phyloP scores from a whole-genome alignment of 805 yeast genomes.

The Barnettozyma populi region DNA sequence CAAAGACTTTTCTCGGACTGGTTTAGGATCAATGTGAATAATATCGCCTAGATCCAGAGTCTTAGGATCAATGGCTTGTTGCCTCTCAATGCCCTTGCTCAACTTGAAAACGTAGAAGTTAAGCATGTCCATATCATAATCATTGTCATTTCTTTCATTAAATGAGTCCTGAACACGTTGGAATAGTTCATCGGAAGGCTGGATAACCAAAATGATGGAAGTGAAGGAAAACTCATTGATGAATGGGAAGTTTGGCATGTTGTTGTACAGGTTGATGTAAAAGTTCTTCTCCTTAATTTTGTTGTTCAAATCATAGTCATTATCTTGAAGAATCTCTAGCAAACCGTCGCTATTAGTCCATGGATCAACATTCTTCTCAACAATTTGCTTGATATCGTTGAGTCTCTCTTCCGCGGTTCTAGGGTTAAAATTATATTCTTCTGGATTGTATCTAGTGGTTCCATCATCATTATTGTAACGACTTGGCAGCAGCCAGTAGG shows the following conservation, averaged over 20 bases:
- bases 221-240: conserved; percentile 28
- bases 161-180: conserved; percentile 18
- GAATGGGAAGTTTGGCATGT: conserved; percentile 31
- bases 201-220: conserved; percentile 52
- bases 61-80: conserved; percentile 4
- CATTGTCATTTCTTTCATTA: conserved; percentile 26
- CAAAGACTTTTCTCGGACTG: background rate
- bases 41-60: conserved; percentile 19
- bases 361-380: conserved; percentile 3
- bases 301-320: background rate
- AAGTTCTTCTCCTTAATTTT: conserved; percentile 9
- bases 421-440: conserved; percentile 1
- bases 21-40: background rate
- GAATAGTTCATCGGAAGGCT: conserved; percentile 34
- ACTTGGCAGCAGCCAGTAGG: conserved; percentile 33
- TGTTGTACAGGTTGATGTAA: conserved; percentile 30
- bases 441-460: background rate
- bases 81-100: conserved; percentile 13
- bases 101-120: conserved; percentile 36
- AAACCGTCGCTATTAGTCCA: background rate
- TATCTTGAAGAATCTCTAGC: background rate
- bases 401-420: conserved; percentile 2
- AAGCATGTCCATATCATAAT: conserved; percentile 51
- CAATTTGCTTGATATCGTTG: background rate
- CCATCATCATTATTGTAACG: conserved; percentile 18